Conservation (phyloP, 768 basidiomycete species). For the Rhodosporidiobolus odoratus region DNA sequence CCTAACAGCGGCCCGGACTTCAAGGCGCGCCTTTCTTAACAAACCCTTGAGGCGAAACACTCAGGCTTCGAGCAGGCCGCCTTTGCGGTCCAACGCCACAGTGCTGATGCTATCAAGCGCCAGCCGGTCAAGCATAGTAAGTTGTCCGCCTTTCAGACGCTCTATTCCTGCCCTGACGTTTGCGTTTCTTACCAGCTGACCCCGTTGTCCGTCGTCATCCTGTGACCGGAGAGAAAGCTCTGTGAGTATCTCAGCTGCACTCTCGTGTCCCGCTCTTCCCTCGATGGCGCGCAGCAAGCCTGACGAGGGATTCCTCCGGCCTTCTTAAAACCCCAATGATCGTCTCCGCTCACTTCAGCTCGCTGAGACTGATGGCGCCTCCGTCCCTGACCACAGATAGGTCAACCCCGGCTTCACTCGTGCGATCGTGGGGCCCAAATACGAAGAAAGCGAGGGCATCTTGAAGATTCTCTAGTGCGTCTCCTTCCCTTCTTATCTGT, state of each 20-base stretch:
- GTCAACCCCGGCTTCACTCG: conserved; percentile 77
- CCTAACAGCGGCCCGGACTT: no score
- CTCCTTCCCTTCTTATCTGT: neutral
- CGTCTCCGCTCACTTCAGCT: neutral
- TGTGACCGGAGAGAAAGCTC: conserved; percentile 69
- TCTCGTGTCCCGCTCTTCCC: neutral
- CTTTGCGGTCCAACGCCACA: conserved; percentile 62
- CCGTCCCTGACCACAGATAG: conserved; percentile 53
- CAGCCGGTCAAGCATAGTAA: conserved; percentile 78
- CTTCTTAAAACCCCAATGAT: no score
- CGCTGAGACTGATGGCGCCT: no score
- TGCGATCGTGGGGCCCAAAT: conserved; percentile 75
- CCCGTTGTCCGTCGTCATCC: conserved; percentile 74
- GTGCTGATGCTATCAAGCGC: conserved; percentile 69
- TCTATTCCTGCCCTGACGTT: no score
- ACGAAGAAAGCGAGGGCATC: conserved; percentile 68
- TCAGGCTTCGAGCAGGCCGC: conserved; percentile 77
- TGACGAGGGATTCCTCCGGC: no score
- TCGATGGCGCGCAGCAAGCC: no score
- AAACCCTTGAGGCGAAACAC: conserved; percentile 71
- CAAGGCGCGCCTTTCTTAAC: no score
- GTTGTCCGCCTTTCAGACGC: no score
- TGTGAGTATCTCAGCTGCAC: no score
- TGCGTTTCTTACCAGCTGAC: no score
- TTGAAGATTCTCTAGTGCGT: conserved; percentile 44